Percentiles rank a stretch among this genome's conserved stretches.
Evolutionary conservation across 176 grass and related monocot species (phyloP).

Genomic region (Phyllostachys edulis): DNA sequence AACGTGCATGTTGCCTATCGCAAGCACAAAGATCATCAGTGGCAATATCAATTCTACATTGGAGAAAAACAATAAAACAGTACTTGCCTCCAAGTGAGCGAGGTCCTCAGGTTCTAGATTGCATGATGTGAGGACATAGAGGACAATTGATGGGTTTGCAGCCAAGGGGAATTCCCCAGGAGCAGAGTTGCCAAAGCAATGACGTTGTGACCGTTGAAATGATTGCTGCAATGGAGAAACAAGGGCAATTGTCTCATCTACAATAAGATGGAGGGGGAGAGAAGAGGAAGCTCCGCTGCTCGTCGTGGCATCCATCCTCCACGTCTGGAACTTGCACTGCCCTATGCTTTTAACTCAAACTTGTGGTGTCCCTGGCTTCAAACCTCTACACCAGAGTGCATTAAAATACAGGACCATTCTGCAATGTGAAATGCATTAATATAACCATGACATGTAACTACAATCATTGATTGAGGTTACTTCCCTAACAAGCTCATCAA

Average conservation of each 20-base stretch:
- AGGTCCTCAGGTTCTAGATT: conserved; percentile 74
- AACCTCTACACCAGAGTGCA: conserved; percentile 12
- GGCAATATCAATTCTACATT: conserved; percentile 73
- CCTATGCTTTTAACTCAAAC: conserved; percentile 24
- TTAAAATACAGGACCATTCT: conserved; percentile 25
- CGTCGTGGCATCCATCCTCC: conserved; percentile 64
- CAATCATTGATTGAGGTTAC: conserved; percentile 21
- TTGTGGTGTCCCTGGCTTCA: conserved; percentile 5
- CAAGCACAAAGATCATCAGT: conserved; percentile 55
- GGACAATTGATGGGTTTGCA: conserved; percentile 80
- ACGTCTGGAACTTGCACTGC: conserved; percentile 33
- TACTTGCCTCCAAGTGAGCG: conserved; percentile 89
- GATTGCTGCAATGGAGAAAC: conserved; percentile 72
- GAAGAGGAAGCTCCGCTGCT: conserved; percentile 63
- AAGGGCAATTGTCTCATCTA: conserved; percentile 67
- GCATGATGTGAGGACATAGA: conserved; percentile 79
- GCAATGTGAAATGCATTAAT: conserved; percentile 35
- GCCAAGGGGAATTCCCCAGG: conserved; percentile 88
- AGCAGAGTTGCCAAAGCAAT: conserved; percentile 60
- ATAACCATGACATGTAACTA: conserved; percentile 14
- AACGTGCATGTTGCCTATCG: conserved; percentile 77
- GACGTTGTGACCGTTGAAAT: conserved; percentile 61
- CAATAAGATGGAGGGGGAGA: conserved; percentile 58
- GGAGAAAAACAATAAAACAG: conserved; percentile 30
- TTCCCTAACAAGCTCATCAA: conserved; percentile 29